Evolutionary conservation across 1,139 yeast genomes (phyloP).

Genomic region (Kodamaea arcana): DNA sequence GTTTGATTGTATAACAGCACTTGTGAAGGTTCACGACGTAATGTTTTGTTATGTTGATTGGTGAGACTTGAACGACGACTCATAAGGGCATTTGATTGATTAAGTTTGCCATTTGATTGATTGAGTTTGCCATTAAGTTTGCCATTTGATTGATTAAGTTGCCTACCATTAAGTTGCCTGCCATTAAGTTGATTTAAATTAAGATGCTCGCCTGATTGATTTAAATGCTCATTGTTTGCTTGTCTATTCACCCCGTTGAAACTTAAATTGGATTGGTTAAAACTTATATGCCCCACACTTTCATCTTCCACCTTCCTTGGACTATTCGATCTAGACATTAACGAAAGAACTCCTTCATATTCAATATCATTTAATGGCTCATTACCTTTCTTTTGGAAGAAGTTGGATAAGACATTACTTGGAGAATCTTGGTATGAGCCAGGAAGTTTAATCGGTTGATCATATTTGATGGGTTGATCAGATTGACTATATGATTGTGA

Average conservation of each 20-base stretch:
- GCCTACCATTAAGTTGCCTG: not conserved
- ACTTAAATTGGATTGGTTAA: not conserved
- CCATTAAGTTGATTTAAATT: too few relatives aligned
- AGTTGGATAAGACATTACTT: constrained; percentile 56
- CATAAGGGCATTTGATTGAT: not conserved
- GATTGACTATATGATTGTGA: too few relatives aligned
- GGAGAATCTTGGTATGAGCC: constrained; percentile 4
- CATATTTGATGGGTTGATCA: too few relatives aligned
- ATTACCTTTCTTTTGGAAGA: constrained; percentile 74
- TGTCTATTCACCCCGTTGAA: not conserved
- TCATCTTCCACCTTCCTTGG: too few relatives aligned
- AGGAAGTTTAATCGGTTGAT: constrained; percentile 8
- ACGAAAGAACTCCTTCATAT: constrained; percentile 77
- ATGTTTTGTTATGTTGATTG: not conserved
- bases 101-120: not conserved
- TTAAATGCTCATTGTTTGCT: not conserved
- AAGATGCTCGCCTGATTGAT: not conserved
- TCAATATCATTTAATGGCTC: constrained; percentile 72
- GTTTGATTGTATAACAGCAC: constrained; percentile 3
- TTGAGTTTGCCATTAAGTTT: not conserved
- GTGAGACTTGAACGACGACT: too few relatives aligned
- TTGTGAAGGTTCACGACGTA: constrained; percentile 7
- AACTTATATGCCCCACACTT: not conserved
- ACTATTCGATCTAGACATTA: constrained; percentile 23
- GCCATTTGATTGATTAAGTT: not conserved